Evolutionary conservation across 1,284 basidiomycete species (phyloP).

Genomic region (Austropuccinia psidii): DNA sequence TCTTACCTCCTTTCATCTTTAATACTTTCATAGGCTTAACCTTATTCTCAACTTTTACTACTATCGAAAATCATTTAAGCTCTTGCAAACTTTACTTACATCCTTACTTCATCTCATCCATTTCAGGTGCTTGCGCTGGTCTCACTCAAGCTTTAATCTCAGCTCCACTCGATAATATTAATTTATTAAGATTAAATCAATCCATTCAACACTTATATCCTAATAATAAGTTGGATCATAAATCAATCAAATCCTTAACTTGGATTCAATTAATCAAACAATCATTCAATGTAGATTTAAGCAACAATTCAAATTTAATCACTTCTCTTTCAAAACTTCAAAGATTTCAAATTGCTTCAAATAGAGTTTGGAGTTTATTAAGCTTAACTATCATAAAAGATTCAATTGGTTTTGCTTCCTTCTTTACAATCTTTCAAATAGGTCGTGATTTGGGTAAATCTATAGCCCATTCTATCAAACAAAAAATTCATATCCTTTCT

Average conservation of each 20-base stretch:
- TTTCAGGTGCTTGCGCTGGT: slow-evolving; percentile 2
- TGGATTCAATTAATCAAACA: slow-evolving; percentile 25
- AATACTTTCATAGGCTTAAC: slow-evolving; percentile 27
- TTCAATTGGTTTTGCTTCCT: slow-evolving; percentile 12
- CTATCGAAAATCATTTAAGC: slow-evolving; percentile 8
- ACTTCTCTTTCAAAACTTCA: not conserved
- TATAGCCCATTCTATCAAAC: not conserved
- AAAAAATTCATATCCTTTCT: slow-evolving; percentile 14
- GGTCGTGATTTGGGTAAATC: slow-evolving; percentile 23
- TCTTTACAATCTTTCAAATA: slow-evolving; percentile 27
- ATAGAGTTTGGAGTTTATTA: slow-evolving; percentile 8
- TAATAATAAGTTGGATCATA: not conserved
- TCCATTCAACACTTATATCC: not conserved
- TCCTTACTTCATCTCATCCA: slow-evolving; percentile 10
- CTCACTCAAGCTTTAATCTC: slow-evolving; percentile 19
- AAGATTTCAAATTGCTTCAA: not conserved
- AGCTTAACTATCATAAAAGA: slow-evolving; percentile 14
- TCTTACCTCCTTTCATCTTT: slow-evolving; percentile 21
- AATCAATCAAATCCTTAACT: not conserved
- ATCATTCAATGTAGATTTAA: slow-evolving; percentile 7
- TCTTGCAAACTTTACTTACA: not conserved
- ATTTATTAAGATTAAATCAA: slow-evolving; percentile 5
- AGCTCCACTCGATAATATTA: slow-evolving; percentile 23
- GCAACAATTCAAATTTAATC: not conserved
- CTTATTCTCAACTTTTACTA: slow-evolving; percentile 12